phyloP scores from a whole-genome alignment of 2,329 filamentous ascomycete species.

The Didymella pomorum region DNA sequence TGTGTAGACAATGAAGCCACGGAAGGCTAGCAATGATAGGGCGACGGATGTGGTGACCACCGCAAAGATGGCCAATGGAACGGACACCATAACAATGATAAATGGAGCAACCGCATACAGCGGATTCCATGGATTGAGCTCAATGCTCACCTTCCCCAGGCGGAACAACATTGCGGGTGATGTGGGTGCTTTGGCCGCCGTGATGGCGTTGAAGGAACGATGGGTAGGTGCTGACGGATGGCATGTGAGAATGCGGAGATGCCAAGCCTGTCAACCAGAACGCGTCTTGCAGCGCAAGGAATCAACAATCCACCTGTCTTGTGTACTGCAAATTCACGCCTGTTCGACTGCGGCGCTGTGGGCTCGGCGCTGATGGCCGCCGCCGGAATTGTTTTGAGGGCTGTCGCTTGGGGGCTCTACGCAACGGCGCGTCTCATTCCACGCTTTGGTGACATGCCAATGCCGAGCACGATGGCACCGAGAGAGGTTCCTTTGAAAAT shows the following conservation, averaged over 20 bases:
- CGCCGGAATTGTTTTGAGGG: neutral
- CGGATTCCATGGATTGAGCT: slow-evolving; percentile 38
- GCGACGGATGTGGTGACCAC: slow-evolving; percentile 51
- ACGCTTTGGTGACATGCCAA: slow-evolving; percentile 35
- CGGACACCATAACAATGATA: slow-evolving; percentile 47
- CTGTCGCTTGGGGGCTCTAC: slow-evolving; percentile 9
- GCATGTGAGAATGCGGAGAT: slow-evolving; percentile 33
- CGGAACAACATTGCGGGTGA: slow-evolving; percentile 26
- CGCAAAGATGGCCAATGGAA: slow-evolving; percentile 52
- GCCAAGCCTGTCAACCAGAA: slow-evolving; percentile 17
- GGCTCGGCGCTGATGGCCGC: neutral
- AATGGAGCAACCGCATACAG: slow-evolving; percentile 48
- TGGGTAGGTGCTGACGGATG: slow-evolving; percentile 1
- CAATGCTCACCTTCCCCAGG: slow-evolving; percentile 22
- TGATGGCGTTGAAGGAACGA: slow-evolving; percentile 2
- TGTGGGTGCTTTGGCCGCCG: neutral
- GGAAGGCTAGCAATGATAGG: slow-evolving; percentile 49
- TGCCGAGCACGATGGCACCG: slow-evolving; percentile 35
- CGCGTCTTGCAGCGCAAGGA: neutral
- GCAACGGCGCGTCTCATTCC: slow-evolving; percentile 28
- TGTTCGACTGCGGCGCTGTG: neutral
- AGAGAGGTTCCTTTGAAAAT: slow-evolving; percentile 49
- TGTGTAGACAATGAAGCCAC: slow-evolving; percentile 53
- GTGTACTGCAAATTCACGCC: neutral
- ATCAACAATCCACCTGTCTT: neutral